phyloP scores from a whole-genome alignment of 73 alveolate species.

The Stentor coeruleus region DNA sequence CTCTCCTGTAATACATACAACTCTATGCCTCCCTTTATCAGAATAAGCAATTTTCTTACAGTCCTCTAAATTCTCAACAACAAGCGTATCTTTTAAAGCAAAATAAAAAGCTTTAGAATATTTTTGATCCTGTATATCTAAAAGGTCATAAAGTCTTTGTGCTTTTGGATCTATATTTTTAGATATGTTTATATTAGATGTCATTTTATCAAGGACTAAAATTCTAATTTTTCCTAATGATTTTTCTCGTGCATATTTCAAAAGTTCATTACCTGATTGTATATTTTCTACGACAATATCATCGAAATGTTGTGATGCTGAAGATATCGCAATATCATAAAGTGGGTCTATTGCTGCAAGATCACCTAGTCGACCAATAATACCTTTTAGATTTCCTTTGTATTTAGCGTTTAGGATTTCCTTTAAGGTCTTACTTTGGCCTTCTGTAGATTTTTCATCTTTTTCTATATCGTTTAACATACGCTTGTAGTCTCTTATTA shows the following conservation, averaged over 20 bases:
- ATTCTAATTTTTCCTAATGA: slow-evolving; percentile 57
- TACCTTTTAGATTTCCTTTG: slow-evolving; percentile 73
- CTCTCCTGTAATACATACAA: slow-evolving; percentile 78
- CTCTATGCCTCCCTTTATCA: slow-evolving; percentile 44
- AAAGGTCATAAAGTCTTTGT: slow-evolving; percentile 45
- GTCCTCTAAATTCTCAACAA: slow-evolving; percentile 47
- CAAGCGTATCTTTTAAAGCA: slow-evolving; percentile 74
- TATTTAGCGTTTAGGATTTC: neutral
- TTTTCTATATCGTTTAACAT: neutral
- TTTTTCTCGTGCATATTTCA: slow-evolving; percentile 52
- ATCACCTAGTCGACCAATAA: slow-evolving; percentile 87
- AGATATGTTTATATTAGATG: neutral
- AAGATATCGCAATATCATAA: slow-evolving; percentile 29
- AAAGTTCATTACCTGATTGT: slow-evolving; percentile 44
- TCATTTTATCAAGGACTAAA: slow-evolving; percentile 53
- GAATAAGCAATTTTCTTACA: slow-evolving; percentile 75
- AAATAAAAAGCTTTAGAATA: slow-evolving; percentile 46
- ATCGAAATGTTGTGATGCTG: slow-evolving; percentile 58
- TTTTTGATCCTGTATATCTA: slow-evolving; percentile 35
- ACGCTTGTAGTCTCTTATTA: neutral
- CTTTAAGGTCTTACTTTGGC: neutral
- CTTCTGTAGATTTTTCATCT: neutral
- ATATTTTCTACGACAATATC: slow-evolving; percentile 60
- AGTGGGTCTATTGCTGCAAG: slow-evolving; percentile 69
- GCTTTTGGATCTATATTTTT: neutral